phyloP scores from a whole-genome alignment of 1,139 yeast species.

The Yamadazyma oceani region DNA sequence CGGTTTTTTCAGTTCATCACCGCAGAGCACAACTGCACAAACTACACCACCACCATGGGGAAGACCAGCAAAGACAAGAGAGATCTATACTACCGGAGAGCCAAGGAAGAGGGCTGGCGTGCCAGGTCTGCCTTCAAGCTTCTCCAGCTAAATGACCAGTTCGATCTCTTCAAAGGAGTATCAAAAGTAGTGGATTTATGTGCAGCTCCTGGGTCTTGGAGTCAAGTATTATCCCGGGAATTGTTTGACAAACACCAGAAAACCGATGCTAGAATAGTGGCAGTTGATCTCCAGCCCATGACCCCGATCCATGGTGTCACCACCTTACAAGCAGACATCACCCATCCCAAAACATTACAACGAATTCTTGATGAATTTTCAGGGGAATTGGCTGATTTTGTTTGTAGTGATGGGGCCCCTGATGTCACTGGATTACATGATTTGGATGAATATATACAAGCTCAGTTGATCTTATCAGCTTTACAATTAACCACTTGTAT shows the following conservation, averaged over 20 bases:
- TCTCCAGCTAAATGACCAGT: slow-evolving; percentile 85
- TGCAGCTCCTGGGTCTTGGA: slow-evolving; percentile 99
- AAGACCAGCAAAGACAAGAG: slow-evolving; percentile 94
- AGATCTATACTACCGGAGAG: slow-evolving; percentile 85
- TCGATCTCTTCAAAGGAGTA: slow-evolving; percentile 72
- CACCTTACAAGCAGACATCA: slow-evolving; percentile 91
- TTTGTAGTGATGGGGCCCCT: slow-evolving; percentile 97
- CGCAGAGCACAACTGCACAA: not conserved
- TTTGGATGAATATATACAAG: slow-evolving; percentile 93
- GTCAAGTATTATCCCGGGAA: slow-evolving; percentile 85
- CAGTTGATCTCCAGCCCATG: slow-evolving; percentile 97
- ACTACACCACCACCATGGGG: slow-evolving; percentile 57
- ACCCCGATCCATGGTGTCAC: slow-evolving; percentile 88
- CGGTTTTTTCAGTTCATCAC: slow-evolving; percentile 2
- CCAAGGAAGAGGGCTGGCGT: slow-evolving; percentile 97
- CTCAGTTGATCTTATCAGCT: slow-evolving; percentile 88
- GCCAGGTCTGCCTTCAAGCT: slow-evolving; percentile 95
- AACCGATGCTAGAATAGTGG: slow-evolving; percentile 70
- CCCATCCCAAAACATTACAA: slow-evolving; percentile 85
- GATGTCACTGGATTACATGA: slow-evolving; percentile 98
- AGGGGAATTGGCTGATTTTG: slow-evolving; percentile 92
- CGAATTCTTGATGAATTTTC: slow-evolving; percentile 78
- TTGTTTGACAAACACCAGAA: slow-evolving; percentile 43
- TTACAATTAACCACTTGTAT: slow-evolving; percentile 87
- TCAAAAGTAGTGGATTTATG: slow-evolving; percentile 90